phyloP scores from a whole-genome alignment of 2,329 filamentous ascomycete genomes.

The Neobulgaria alba region DNA sequence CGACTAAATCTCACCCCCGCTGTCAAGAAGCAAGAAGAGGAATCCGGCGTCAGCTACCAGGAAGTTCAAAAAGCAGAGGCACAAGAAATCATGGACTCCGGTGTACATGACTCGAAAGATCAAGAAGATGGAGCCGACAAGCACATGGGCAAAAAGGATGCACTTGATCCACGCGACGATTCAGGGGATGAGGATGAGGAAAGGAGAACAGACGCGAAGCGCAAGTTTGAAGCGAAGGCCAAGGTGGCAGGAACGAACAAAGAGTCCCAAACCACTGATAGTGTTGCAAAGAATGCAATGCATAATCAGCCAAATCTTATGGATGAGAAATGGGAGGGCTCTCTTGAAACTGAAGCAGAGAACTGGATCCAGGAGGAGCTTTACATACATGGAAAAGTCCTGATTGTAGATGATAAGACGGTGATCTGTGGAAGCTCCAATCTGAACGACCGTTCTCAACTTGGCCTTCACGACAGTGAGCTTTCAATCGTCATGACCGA shows the following conservation, averaged over 20 bases:
- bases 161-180: slow-evolving; percentile 24
- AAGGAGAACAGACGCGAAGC: slow-evolving; percentile 39
- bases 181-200: slow-evolving; percentile 32
- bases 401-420: slow-evolving; percentile 79
- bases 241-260: slow-evolving; percentile 25
- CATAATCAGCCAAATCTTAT: slow-evolving; percentile 52
- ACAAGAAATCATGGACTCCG: slow-evolving; percentile 74
- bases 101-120: slow-evolving; percentile 51
- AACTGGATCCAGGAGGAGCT: slow-evolving; percentile 95
- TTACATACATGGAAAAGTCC: slow-evolving; percentile 87
- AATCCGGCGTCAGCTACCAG: slow-evolving; percentile 75
- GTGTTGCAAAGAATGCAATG: slow-evolving; percentile 77
- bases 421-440: slow-evolving; percentile 84
- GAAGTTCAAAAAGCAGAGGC: slow-evolving; percentile 83
- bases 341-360: slow-evolving; percentile 64
- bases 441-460: slow-evolving; percentile 82
- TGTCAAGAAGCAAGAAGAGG: slow-evolving; percentile 66
- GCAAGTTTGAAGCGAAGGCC: slow-evolving; percentile 43
- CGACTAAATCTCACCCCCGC: slow-evolving; percentile 75
- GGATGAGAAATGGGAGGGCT: slow-evolving; percentile 70
- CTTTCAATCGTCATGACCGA: slow-evolving; percentile 87
- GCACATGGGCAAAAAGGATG: slow-evolving; percentile 39
- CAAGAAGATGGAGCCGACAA: slow-evolving; percentile 35
- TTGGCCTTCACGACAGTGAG: slow-evolving; percentile 86
- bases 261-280: slow-evolving; percentile 28